Evolutionary conservation across 1,139 yeast species (phyloP).

Genomic region (Yamadazyma friedrichii): DNA sequence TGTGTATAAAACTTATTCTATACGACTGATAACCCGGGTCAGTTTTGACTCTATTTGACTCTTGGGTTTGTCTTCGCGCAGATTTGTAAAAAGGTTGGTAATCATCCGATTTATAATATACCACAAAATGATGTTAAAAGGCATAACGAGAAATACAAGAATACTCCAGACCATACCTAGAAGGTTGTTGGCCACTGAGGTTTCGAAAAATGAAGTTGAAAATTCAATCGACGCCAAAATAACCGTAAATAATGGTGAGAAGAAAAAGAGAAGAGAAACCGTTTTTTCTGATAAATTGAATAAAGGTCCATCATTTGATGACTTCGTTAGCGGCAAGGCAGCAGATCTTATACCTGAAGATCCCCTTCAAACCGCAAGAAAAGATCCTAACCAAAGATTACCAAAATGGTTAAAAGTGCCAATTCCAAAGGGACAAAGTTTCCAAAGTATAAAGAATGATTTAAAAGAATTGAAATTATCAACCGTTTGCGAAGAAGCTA

Average conservation of each 20-base stretch:
- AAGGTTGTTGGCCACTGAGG: slow-evolving; percentile 4
- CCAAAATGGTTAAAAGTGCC: slow-evolving; percentile 96
- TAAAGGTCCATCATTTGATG: slow-evolving; percentile 92
- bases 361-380: slow-evolving; percentile 67
- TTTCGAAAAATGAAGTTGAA: background rate
- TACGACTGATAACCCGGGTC: background rate
- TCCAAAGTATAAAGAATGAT: slow-evolving; percentile 77
- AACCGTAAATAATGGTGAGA: background rate
- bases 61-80: slow-evolving; percentile 1
- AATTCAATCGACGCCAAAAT: background rate
- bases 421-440: slow-evolving; percentile 88
- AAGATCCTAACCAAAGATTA: slow-evolving; percentile 63
- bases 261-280: slow-evolving; percentile 37
- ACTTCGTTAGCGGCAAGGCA: slow-evolving; percentile 81
- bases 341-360: slow-evolving; percentile 54
- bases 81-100: slow-evolving; percentile 1
- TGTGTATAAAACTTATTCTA: background rate
- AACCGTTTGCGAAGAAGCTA: slow-evolving; percentile 97
- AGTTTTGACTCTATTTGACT: slow-evolving; percentile 1
- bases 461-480: slow-evolving; percentile 85
- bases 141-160: background rate
- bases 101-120: background rate
- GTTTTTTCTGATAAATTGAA: slow-evolving; percentile 69
- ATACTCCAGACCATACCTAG: background rate
- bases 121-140: background rate